Conservation (phyloP, 805 yeast genomes). For the Komagataella mondaviorum region DNA sequence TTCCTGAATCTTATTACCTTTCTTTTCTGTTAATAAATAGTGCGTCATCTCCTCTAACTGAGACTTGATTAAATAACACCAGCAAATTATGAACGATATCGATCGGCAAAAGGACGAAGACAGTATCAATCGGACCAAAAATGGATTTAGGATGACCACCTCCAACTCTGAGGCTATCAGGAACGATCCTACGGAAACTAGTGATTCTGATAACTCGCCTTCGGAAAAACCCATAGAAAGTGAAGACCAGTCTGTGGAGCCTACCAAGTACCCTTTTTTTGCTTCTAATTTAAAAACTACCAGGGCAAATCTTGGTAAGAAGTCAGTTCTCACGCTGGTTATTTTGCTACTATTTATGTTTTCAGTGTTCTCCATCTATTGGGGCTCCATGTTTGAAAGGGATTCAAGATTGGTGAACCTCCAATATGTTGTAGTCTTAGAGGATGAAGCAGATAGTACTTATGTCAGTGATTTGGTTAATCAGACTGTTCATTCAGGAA, state of each 20-base stretch:
- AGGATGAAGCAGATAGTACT: conserved; percentile 11
- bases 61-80: neutral
- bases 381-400: conserved; percentile 32
- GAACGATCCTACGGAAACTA: neutral
- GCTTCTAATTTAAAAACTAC: neutral
- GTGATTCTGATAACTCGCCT: neutral
- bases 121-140: neutral
- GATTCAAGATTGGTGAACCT: conserved; percentile 17
- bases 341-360: conserved; percentile 23
- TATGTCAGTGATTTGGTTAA: conserved; percentile 2
- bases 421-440: conserved; percentile 24
- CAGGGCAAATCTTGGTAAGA: conserved; percentile 6
- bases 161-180: neutral
- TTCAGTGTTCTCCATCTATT: conserved; percentile 27
- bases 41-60: neutral
- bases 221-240: neutral
- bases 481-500: conserved; percentile 3
- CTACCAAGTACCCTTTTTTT: neutral
- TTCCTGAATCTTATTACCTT: neutral
- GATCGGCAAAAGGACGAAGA: neutral
- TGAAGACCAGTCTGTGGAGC: neutral
- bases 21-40: neutral
- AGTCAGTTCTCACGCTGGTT: conserved; percentile 7
- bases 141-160: neutral
- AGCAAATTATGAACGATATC: neutral